phyloP scores from a whole-genome alignment of 2,329 filamentous ascomycete genomes.

The Pseudocercospora ulei region DNA sequence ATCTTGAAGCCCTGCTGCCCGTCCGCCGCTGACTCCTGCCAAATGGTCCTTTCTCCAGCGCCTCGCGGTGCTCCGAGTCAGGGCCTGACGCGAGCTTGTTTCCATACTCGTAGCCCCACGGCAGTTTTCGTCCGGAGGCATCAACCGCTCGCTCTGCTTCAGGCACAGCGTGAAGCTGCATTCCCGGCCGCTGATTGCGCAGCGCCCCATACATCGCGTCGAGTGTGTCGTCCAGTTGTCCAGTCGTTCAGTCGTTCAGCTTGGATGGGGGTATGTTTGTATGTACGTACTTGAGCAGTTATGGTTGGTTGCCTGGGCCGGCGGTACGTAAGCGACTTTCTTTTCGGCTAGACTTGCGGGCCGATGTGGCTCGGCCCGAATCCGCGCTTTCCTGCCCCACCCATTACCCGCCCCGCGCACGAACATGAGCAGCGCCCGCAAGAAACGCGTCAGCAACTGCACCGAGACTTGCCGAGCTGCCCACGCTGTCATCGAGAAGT shows the following conservation, averaged over 20 bases:
- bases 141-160: slow-evolving; percentile 53
- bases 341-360: too few species aligned
- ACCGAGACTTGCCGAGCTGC: slow-evolving; percentile 12
- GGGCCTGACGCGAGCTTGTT: slow-evolving; percentile 11
- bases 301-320: too few species aligned
- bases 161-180: slow-evolving; percentile 58
- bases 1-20: slow-evolving; percentile 21
- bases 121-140: slow-evolving; percentile 49
- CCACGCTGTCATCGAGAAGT: slow-evolving; percentile 18
- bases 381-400: too few species aligned
- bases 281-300: too few species aligned
- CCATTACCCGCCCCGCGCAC: too few species aligned
- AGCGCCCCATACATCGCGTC: slow-evolving; percentile 7
- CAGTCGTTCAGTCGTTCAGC: too few species aligned
- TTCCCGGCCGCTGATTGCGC: slow-evolving; percentile 33
- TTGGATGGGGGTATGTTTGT: too few species aligned
- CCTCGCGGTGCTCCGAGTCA: slow-evolving; percentile 30
- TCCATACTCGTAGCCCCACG: slow-evolving; percentile 50
- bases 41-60: slow-evolving; percentile 55
- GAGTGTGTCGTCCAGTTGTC: too few species aligned
- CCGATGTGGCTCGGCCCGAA: too few species aligned
- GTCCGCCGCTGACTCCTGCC: slow-evolving; percentile 45
- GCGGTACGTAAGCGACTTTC: too few species aligned
- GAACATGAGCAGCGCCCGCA: too few species aligned
- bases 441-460: slow-evolving; percentile 11